phyloP scores from a whole-genome alignment of 768 basidiomycete species.

The Macrolepiota albuminosa region DNA sequence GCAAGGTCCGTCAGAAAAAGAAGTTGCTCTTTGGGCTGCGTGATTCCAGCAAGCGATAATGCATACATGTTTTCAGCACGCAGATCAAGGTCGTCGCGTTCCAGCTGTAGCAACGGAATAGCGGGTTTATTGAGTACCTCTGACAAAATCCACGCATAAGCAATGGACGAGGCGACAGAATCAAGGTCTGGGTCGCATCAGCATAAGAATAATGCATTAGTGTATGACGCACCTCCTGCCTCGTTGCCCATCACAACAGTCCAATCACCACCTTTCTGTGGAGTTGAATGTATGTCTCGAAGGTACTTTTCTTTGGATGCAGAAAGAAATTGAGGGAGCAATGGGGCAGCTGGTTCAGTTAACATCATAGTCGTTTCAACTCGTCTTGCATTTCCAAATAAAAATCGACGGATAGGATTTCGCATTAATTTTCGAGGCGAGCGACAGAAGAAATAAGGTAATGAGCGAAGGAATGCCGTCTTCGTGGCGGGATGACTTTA shows the following conservation, averaged over 20 bases:
- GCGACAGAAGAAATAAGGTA: not conserved
- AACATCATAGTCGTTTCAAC: not conserved
- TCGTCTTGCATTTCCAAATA: constrained; percentile 26
- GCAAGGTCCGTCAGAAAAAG: constrained; percentile 69
- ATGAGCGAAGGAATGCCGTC: constrained; percentile 3
- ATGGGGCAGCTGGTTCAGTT: constrained; percentile 12
- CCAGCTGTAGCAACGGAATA: constrained; percentile 71
- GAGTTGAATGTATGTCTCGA: constrained; percentile 38
- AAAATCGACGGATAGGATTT: constrained; percentile 31
- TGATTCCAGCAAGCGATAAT: constrained; percentile 53
- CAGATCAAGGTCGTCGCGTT: constrained; percentile 62
- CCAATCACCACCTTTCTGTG: constrained; percentile 58
- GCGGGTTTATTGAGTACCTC: constrained; percentile 47
- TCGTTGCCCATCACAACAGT: constrained; percentile 93
- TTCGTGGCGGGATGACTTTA: constrained; percentile 9
- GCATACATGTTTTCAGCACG: constrained; percentile 88
- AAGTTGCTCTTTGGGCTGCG: constrained; percentile 46
- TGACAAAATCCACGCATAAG: constrained; percentile 73
- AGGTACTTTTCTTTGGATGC: constrained; percentile 59
- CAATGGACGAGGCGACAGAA: constrained; percentile 80
- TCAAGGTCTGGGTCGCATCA: constrained; percentile 67
- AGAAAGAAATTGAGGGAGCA: constrained; percentile 26
- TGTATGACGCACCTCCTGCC: constrained; percentile 69
- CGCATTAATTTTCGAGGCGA: constrained; percentile 15
- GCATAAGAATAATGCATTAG: not conserved